Evolutionary conservation across 306 rosid species (phyloP), one percentile per base, ranked within the genome.

Genomic region (Sophora flavescens): DNA sequence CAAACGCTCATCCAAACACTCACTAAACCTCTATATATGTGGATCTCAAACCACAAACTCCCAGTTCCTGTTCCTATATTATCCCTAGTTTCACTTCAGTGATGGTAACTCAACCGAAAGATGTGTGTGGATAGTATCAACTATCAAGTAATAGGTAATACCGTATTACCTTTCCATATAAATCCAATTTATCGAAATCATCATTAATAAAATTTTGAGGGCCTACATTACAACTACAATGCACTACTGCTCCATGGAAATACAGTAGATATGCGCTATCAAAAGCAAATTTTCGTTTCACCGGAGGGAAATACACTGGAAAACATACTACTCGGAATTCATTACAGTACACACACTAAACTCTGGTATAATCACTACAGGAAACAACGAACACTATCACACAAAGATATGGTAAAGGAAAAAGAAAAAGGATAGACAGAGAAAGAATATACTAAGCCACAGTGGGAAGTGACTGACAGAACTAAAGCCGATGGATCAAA

Each of bases 401-500:
- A 52, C 33, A 11, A 22, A 74, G 76, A 74, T 69, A 42, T 52
- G 14, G 56, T 5, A 22, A 38, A 6, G 67, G 57, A 15, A 61
- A 28, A 51, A 72, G 0, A 53, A 28, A 68, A 50, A 70, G 59
- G 57, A 72, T 35, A 38, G 50, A 47, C 60, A 80, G 61, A 35
- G 38, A 72, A 8, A 47, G 70, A 77, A 87, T 84, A 87, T 74
- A 82, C 78, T 69, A 61, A 59, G 88, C 80, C 85, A 50, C 72
- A 30, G 35, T 68, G 54, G 53, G 39, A 74, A 18, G 83, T 69
- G 73, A 74, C 77, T 15, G 67, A 42, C 51, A 58, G 28, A 57
- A 12, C 64, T 52, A 58, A 59, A 54, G 81, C 81, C 66, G 74
- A 22, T 59, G 32, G 48, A 78, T 68, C 78, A 52, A 80, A 64